Evolutionary conservation across 2,329 filamentous ascomycete species (phyloP).

Genomic region (Alternaria panax): DNA sequence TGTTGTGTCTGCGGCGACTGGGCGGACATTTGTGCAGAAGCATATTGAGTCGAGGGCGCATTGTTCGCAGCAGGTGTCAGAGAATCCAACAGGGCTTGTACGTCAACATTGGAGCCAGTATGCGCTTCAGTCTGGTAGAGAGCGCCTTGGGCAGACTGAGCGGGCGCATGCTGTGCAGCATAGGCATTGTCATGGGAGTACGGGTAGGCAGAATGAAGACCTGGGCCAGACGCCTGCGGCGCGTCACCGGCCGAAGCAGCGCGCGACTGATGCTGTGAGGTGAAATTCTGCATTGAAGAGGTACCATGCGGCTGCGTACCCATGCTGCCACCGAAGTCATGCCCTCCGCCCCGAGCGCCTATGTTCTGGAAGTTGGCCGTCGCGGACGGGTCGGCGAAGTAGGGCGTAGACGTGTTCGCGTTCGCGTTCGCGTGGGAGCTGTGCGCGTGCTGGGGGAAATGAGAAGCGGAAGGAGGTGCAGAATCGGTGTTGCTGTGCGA

Average conservation of each 20-base stretch:
- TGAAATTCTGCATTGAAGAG: constrained; percentile 49
- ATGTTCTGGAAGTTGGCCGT: constrained; percentile 31
- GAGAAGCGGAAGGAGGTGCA: constrained; percentile 37
- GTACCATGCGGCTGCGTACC: constrained; percentile 47
- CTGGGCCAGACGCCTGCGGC: constrained; percentile 38
- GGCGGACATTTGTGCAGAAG: constrained; percentile 38
- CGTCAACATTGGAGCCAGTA: constrained; percentile 50
- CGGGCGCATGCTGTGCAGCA: constrained; percentile 38
- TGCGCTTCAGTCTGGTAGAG: constrained; percentile 37
- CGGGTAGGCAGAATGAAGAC: constrained; percentile 41
- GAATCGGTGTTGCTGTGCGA: constrained; percentile 63
- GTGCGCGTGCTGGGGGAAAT: constrained; percentile 44
- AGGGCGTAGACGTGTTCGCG: constrained; percentile 39
- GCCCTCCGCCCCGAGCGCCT: constrained; percentile 33
- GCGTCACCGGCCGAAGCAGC: constrained; percentile 47
- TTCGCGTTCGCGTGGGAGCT: constrained; percentile 28
- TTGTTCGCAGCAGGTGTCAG: constrained; percentile 47
- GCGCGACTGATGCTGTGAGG: constrained; percentile 41
- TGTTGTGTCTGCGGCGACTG: constrained; percentile 43
- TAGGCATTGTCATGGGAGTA: constrained; percentile 47
- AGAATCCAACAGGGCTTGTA: constrained; percentile 57
- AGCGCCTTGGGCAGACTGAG: constrained; percentile 41
- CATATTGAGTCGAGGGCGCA: constrained; percentile 44
- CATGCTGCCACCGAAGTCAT: constrained; percentile 35
- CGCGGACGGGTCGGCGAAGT: constrained; percentile 39